Percentiles rank a stretch among this genome's conserved stretches.
These are phyloP conservation scores for Fusarium torreyae DNA, from an alignment of 2,329 filamentous ascomycete species.

Conservation along the genomic window DNA sequence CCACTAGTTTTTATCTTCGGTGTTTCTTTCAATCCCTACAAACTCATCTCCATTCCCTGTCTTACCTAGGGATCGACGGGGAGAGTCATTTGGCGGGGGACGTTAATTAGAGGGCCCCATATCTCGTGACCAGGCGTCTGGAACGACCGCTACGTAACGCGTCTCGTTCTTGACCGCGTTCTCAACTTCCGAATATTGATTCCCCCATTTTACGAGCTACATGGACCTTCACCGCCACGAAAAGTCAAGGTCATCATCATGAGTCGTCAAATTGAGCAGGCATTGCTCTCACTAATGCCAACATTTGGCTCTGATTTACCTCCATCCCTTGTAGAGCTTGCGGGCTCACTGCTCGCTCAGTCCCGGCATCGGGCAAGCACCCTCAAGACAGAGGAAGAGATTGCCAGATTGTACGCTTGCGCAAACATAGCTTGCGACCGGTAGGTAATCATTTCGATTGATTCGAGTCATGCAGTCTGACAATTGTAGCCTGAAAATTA, in stretches of 20 bases:
- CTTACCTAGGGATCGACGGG: slow-evolving; percentile 27
- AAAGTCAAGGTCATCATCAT: slow-evolving; percentile 60
- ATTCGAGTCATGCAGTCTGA: slow-evolving; percentile 1
- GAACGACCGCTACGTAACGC: slow-evolving; percentile 19
- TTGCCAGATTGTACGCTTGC: slow-evolving; percentile 87
- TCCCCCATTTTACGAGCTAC: background rate
- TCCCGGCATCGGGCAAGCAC: slow-evolving; percentile 83
- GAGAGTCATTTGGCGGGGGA: slow-evolving; percentile 19
- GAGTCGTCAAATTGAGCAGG: slow-evolving; percentile 82
- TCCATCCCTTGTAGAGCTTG: slow-evolving; percentile 77
- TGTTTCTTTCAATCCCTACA: background rate
- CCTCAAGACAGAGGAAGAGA: slow-evolving; percentile 88
- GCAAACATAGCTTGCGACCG: slow-evolving; percentile 91
- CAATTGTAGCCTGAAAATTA: slow-evolving; percentile 75
- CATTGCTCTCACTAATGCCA: slow-evolving; percentile 80
- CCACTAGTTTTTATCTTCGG: background rate
- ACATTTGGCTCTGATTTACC: slow-evolving; percentile 79
- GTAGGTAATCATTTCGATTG: slow-evolving; percentile 57
- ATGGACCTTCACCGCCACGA: background rate
- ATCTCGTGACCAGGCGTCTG: slow-evolving; percentile 43
- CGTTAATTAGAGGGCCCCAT: slow-evolving; percentile 8
- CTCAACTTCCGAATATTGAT: slow-evolving; percentile 16
- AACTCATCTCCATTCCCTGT: slow-evolving; percentile 21
- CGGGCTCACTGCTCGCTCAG: slow-evolving; percentile 82
- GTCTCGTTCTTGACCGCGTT: slow-evolving; percentile 29